phyloP scores from a whole-genome alignment of 2,329 filamentous ascomycete genomes.

The Cordyceps militaris region DNA sequence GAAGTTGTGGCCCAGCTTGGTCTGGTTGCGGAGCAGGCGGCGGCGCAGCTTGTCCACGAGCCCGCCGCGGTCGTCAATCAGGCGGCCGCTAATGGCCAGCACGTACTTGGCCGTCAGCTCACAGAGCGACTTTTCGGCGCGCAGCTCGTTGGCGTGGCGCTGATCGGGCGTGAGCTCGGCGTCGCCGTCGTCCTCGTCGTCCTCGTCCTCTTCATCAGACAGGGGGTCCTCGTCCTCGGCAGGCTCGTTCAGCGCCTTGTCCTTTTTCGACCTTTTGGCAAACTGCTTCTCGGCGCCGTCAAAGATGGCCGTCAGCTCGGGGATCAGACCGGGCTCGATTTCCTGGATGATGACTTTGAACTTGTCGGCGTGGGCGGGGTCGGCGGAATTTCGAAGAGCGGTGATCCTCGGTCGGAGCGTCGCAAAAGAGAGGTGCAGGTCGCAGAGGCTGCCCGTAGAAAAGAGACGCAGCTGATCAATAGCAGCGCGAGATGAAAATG shows the following conservation, averaged over 20 bases:
- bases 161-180: conserved; percentile 49
- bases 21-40: conserved; percentile 70
- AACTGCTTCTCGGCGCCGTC: conserved; percentile 68
- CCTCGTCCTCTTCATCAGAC: conserved; percentile 52
- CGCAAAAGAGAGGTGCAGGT: conserved; percentile 74
- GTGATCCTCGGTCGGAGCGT: conserved; percentile 55
- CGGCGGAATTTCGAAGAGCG: conserved; percentile 26
- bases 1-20: conserved; percentile 76
- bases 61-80: conserved; percentile 59
- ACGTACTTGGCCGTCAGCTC: conserved; percentile 80
- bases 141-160: conserved; percentile 57
- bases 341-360: conserved; percentile 53
- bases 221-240: conserved; percentile 68
- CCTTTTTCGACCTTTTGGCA: conserved; percentile 60
- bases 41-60: conserved; percentile 58
- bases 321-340: conserved; percentile 54
- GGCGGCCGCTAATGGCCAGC: conserved; percentile 66
- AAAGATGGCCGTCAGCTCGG: conserved; percentile 71
- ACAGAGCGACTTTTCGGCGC: conserved; percentile 80
- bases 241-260: conserved; percentile 51
- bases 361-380: conserved; percentile 23
- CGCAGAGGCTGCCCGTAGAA: conserved; percentile 70
- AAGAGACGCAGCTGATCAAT: conserved; percentile 74
- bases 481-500: conserved; percentile 58
- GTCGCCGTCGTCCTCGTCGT: conserved; percentile 49